Percentiles rank a stretch among this genome's conserved stretches.
These are phyloP conservation scores for Xylariaceae sp. DNA, from an alignment of 2,329 filamentous ascomycete species.

Conservation along the genomic window DNA sequence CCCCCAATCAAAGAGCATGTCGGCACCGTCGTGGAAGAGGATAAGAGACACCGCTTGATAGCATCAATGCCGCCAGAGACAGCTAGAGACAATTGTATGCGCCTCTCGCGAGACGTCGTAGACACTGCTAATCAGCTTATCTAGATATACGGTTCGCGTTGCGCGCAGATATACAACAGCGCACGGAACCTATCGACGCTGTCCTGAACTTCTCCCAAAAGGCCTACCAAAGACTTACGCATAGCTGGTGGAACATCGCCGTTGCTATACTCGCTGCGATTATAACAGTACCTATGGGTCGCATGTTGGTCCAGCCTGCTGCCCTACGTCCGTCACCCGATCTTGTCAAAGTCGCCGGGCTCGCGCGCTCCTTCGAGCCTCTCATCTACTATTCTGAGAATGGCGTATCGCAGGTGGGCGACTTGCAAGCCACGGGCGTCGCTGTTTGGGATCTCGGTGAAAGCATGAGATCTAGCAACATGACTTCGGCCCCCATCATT, in stretches of 20 bases:
- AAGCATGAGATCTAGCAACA: constrained; percentile 82
- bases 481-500: constrained; percentile 84
- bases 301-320: constrained; percentile 66
- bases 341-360: constrained; percentile 82
- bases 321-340: constrained; percentile 68
- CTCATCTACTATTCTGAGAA: constrained; percentile 93
- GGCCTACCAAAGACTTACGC: constrained; percentile 58
- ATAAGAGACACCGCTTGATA: constrained; percentile 26
- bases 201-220: constrained; percentile 60
- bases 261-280: constrained; percentile 58
- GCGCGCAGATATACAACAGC: constrained; percentile 82
- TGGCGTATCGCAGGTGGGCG: constrained; percentile 78
- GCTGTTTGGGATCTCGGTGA: constrained; percentile 94
- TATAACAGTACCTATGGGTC: constrained; percentile 61
- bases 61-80: constrained; percentile 28
- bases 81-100: constrained; percentile 49
- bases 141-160: constrained; percentile 84
- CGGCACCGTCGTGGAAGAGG: constrained; percentile 16
- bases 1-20: constrained; percentile 22
- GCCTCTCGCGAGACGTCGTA: not conserved
- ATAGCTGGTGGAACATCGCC: constrained; percentile 65
- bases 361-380: constrained; percentile 89
- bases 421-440: constrained; percentile 84
- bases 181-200: constrained; percentile 77
- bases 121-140: constrained; percentile 15